These are phyloP conservation scores for Diacronema lutheri DNA, from an alignment of 78 protist species.

Conservation along the genomic window DNA sequence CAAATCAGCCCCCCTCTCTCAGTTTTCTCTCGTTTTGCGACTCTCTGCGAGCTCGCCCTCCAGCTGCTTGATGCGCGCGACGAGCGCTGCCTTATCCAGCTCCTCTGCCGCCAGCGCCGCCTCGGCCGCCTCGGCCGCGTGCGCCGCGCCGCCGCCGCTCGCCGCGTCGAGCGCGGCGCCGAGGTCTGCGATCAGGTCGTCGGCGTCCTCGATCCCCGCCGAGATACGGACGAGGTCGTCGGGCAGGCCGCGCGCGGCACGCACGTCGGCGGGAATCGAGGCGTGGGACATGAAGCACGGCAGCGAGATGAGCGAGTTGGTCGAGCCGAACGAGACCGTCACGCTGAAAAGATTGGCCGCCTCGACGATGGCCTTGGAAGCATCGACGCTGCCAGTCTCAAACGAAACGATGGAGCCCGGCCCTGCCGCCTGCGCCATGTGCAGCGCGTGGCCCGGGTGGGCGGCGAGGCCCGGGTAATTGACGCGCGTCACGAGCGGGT, in stretches of 20 bases:
- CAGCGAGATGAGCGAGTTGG: slow-evolving; percentile 30
- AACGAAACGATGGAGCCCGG: slow-evolving; percentile 42
- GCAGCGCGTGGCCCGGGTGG: slow-evolving; percentile 40
- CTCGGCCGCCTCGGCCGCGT: too few species aligned
- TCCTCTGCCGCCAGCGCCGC: too few species aligned
- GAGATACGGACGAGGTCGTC: slow-evolving; percentile 64
- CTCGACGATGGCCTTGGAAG: slow-evolving; percentile 21
- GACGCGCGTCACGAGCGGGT: slow-evolving; percentile 11
- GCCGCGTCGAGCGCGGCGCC: background rate
- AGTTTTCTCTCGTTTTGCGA: too few species aligned
- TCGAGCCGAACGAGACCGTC: slow-evolving; percentile 36
- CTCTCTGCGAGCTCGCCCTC: too few species aligned
- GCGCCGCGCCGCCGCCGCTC: background rate
- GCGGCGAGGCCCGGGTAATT: slow-evolving; percentile 36
- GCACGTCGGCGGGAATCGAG: slow-evolving; percentile 50
- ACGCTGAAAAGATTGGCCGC: background rate
- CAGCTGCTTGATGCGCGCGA: too few species aligned
- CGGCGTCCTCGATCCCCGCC: slow-evolving; percentile 63
- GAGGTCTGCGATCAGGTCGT: slow-evolving; percentile 62
- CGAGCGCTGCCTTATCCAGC: too few species aligned
- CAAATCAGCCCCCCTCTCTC: too few species aligned
- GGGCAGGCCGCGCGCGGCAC: slow-evolving; percentile 30
- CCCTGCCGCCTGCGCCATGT: slow-evolving; percentile 6
- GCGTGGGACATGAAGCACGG: slow-evolving; percentile 71
- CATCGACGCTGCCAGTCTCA: slow-evolving; percentile 31